Evolutionary conservation across 1,284 basidiomycete species (phyloP), one percentile per base, ranked within the genome.

Genomic region (Sporisorium scitamineum): DNA sequence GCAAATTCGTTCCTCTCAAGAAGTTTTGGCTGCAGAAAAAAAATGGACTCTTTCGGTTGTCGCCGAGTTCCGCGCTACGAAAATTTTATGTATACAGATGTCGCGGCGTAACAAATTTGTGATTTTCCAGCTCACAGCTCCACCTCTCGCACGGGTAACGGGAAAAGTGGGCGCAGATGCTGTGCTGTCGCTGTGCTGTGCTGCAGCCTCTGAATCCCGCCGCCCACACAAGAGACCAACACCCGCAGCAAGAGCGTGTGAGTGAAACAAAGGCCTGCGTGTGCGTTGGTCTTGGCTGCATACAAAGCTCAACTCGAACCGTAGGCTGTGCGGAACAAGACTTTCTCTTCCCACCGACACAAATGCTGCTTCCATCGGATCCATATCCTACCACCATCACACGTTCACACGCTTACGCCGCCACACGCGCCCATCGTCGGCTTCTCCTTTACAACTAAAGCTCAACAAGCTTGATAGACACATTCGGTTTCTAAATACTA

Each of bases 21-120:
- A 58, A 69, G 45, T 48, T 54, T 56, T 44, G 51, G 24, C 20
- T 27, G 58, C 39, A 34, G 11, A 22, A 32, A n/a, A 48, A 57
- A 57, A 11, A 29, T 63, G 67, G 67, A 69, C 66, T 60, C 66
- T 62, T 39, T 42, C n/a, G 31, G 16, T 55, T 53, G 39, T 29
- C 26, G 5, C 67, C 61, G 67, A 63, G 39, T 60, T 48, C 67
- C 66, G 60, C 11, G 2, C 27, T n/a, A n/a, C n/a, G n/a, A n/a
- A 18, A 27, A n/a, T n/a, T 13, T 11, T 26, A 41, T 7, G 26
- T 20, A 7, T 10, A 18, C 37, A 18, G 16, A 8, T 5, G 1
- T 14, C 6, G n/a, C 9, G 22, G 31, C 32, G 4, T 54, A 54
- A 54, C 53, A 54, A 42, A 13, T 7, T n/a, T 0, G 11, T n/a